Conservation (phyloP, 169 alveolate species). For the Perkinsus marinus region DNA sequence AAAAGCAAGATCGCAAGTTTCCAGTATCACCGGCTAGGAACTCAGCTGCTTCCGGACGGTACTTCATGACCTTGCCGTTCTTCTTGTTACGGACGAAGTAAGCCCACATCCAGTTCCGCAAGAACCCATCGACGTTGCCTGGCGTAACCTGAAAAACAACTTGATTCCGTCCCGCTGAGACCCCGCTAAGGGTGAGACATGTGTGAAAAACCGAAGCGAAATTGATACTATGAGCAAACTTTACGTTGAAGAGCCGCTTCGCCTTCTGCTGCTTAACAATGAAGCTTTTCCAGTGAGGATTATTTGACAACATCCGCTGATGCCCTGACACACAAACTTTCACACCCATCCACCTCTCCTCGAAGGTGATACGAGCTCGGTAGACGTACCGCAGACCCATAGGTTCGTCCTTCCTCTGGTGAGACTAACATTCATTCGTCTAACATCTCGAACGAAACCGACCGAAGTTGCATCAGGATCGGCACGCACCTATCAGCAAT, state of each 20-base stretch:
- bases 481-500: constrained; percentile 1
- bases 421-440: constrained; percentile 84
- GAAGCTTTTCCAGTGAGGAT: neutral
- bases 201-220: no score
- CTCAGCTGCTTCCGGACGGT: neutral
- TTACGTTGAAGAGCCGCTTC: neutral
- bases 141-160: neutral
- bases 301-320: neutral
- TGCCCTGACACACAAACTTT: neutral
- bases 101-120: neutral
- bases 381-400: constrained; percentile 57
- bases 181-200: no score
- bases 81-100: neutral
- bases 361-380: no score
- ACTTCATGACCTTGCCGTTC: neutral
- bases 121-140: neutral
- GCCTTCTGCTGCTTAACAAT: neutral
- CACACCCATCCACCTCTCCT: no score
- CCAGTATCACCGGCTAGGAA: neutral
- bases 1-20: neutral
- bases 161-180: no score
- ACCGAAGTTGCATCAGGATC: constrained; percentile 42
- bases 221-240: neutral
- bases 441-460: constrained; percentile 63
- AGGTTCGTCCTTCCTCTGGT: constrained; percentile 76